A percentile compares a stretch with the other conserved stretches of the same genome.
Conservation (phyloP, 192 early-diverging fungal genomes). For the Backusella tuberculispora region DNA sequence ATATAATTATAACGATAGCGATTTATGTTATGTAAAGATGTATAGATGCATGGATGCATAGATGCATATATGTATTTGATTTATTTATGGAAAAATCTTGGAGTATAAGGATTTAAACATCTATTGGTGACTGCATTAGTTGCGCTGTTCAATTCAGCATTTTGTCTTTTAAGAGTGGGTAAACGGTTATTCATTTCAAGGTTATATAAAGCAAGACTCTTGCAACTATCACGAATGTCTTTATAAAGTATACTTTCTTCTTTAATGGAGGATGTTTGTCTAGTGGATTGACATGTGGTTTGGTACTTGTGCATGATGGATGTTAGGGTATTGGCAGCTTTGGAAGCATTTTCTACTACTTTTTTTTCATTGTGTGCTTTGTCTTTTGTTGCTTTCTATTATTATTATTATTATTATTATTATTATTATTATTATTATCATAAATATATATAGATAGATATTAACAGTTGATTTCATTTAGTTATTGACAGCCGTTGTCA, state of each 20-base stretch:
- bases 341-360: background rate
- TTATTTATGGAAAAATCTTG: background rate
- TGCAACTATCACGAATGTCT: background rate
- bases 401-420: background rate
- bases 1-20: no score
- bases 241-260: background rate
- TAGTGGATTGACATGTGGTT: background rate
- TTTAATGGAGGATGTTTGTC: background rate
- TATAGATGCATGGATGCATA: no score
- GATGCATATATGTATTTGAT: no score
- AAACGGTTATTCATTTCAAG: background rate
- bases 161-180: background rate
- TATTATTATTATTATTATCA: background rate
- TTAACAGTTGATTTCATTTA: no score
- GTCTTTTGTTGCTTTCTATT: background rate
- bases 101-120: background rate
- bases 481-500: no score
- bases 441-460: no score
- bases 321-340: background rate
- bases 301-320: background rate
- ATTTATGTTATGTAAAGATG: no score
- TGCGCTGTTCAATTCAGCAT: background rate
- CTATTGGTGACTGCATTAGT: background rate
- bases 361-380: background rate
- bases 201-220: background rate